phyloP scores from a whole-genome alignment of 139 green algal species.

The Ulvella scutata region DNA sequence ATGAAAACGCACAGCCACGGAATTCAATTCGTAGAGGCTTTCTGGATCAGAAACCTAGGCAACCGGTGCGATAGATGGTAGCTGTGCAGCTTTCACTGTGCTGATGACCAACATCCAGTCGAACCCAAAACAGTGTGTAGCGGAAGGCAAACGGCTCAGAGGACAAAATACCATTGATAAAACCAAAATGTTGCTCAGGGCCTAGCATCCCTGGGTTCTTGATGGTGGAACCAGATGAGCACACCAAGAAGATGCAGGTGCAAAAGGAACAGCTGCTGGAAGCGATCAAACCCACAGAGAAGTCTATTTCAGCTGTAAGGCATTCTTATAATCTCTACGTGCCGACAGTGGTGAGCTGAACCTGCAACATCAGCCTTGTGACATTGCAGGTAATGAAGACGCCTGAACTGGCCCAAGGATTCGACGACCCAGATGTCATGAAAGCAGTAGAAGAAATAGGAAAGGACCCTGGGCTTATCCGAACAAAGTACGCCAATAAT shows the following conservation, averaged over 20 bases:
- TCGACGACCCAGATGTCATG: not conserved
- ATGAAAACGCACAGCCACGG: too few relatives aligned
- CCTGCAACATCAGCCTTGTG: too few relatives aligned
- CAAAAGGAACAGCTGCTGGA: not conserved
- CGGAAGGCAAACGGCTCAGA: not conserved
- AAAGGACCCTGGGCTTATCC: not conserved
- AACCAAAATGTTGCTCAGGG: not conserved
- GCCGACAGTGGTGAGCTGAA: too few relatives aligned
- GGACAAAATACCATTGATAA: not conserved
- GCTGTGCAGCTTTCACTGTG: too few relatives aligned
- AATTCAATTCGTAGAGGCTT: not conserved
- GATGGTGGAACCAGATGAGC: not conserved
- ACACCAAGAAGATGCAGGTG: not conserved
- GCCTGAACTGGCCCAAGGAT: not conserved
- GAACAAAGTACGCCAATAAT: not conserved
- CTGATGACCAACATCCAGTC: not conserved
- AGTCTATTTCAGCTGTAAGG: not conserved
- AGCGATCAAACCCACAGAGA: not conserved
- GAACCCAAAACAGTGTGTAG: not conserved
- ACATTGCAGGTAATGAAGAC: not conserved
- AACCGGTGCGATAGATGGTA: too few relatives aligned
- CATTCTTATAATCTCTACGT: too few relatives aligned
- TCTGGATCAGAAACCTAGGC: not conserved
- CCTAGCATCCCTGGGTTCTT: not conserved
- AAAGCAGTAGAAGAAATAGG: not conserved